phyloP scores from a whole-genome alignment of 768 basidiomycete genomes.

The Pluteus cervinus region DNA sequence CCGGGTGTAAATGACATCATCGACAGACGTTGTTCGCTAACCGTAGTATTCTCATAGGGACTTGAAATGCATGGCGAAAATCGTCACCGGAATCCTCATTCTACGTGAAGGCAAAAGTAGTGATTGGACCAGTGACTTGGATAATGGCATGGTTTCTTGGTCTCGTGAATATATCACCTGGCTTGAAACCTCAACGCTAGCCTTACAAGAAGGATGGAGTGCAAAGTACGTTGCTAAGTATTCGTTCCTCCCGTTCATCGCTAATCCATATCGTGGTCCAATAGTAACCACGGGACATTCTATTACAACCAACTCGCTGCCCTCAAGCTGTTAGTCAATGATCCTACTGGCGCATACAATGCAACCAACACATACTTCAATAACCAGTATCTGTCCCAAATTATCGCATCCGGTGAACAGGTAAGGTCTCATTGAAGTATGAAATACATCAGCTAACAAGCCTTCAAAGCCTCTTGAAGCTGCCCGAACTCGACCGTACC shows the following conservation, averaged over 20 bases:
- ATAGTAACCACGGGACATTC: conserved; percentile 63
- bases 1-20: conserved; percentile 2
- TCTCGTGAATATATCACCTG: conserved; percentile 44
- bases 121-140: conserved; percentile 49
- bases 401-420: conserved; percentile 53
- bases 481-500: conserved; percentile 54
- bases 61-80: conserved; percentile 51
- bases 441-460: too few relatives aligned
- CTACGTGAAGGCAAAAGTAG: conserved; percentile 42
- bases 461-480: conserved; percentile 66
- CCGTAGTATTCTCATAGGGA: conserved; percentile 30
- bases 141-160: conserved; percentile 46
- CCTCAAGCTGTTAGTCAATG: conserved; percentile 47
- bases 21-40: too few relatives aligned
- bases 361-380: conserved; percentile 46
- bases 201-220: conserved; percentile 37
- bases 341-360: conserved; percentile 40
- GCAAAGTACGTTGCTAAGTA: conserved; percentile 36
- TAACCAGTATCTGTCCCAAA: conserved; percentile 44
- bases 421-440: too few relatives aligned
- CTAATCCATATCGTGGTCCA: not conserved
- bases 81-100: conserved; percentile 46
- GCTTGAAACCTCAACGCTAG: conserved; percentile 44
- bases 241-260: not conserved
- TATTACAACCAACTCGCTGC: conserved; percentile 57